Conservation (phyloP, 768 basidiomycete species). For the Podaxis sp. region DNA sequence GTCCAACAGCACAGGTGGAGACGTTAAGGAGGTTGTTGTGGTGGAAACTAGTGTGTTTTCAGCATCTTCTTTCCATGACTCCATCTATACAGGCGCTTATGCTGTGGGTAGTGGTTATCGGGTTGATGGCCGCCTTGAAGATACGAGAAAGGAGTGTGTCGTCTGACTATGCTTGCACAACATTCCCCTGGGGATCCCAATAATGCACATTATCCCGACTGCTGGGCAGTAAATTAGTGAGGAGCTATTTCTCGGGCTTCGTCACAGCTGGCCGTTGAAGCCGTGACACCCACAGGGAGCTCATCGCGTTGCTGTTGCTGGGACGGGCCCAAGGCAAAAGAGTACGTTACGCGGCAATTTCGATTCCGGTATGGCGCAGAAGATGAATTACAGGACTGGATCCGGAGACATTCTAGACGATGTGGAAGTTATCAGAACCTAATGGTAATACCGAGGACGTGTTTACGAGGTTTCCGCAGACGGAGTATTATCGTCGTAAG, state of each 20-base stretch:
- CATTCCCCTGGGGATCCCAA: conserved; percentile 29
- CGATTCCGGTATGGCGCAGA: not conserved
- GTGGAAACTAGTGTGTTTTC: conserved; percentile 3
- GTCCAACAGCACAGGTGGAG: not conserved
- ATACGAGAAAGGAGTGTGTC: conserved; percentile 53
- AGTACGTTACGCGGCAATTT: conserved; percentile 31
- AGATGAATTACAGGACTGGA: conserved; percentile 45
- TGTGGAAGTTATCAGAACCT: conserved; percentile 61
- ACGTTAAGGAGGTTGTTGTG: not conserved
- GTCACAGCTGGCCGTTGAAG: not conserved
- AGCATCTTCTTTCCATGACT: not conserved
- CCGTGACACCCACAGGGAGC: conserved; percentile 49
- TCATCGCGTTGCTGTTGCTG: conserved; percentile 61
- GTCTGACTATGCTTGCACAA: conserved; percentile 45
- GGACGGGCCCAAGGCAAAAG: conserved; percentile 44
- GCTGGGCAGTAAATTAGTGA: conserved; percentile 59
- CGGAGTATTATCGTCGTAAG: conserved; percentile 36
- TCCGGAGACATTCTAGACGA: conserved; percentile 58
- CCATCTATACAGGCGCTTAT: conserved; percentile 13
- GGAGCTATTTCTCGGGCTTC: not conserved
- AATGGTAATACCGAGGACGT: conserved; percentile 46
- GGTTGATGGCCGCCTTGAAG: conserved; percentile 61
- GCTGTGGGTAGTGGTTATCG: conserved; percentile 53
- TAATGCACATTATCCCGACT: conserved; percentile 60
- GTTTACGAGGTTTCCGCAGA: conserved; percentile 57